Base-by-base conservation (phyloP, 208 protist genomes). In the Naegleria fowleri region DNA sequence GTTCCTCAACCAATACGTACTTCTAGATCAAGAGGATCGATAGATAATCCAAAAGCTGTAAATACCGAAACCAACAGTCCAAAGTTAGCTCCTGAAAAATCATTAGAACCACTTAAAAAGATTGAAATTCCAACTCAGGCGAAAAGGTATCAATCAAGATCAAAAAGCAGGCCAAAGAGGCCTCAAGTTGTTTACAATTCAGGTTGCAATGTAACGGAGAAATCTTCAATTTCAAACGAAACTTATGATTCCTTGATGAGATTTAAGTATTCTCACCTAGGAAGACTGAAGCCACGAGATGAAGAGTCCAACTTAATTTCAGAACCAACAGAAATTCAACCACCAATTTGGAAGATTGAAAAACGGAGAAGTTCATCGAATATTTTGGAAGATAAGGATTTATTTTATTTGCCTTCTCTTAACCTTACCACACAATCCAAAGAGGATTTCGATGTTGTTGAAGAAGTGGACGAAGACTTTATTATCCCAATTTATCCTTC, bases 401-500 rank as follows among this genome's bases (percentile, higher is more conserved):
- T 19, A 67, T 29, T 67, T 3, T 67, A 15, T 15, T 29, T 67
- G 19, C 55, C 55, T 67, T 15, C 55, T 67, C 22, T 67, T 29
- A 29, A 15, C 19, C 2, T 67, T 67, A 7, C 43, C 1, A 48
- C 43, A 48, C 1, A 48, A 1, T 22, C 55, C 4, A 67, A 67
- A 67, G 55, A 67, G 22, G 55, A 67, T 1, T 2, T 22, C 22
- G 55, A 67, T 13, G 22, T 19, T 67, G 22, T 19, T 3, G 55
- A 67, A 67, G 55, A 67, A 67, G 55, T 29, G 22, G 55, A 67
- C 13, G 22, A 29, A 29, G 55, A 67, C 13, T 90, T 90, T n/a
- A 15, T 39, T 7, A 90, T 90, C n/a, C 88, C 88, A 51, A 43
- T 67, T 52, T 36, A 52, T 33, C 93, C 93, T 67, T 88, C 67